Percentiles rank a stretch among this genome's conserved stretches.
phyloP scores from a whole-genome alignment of 169 alveolate species.

The Perkinsus marinus region DNA sequence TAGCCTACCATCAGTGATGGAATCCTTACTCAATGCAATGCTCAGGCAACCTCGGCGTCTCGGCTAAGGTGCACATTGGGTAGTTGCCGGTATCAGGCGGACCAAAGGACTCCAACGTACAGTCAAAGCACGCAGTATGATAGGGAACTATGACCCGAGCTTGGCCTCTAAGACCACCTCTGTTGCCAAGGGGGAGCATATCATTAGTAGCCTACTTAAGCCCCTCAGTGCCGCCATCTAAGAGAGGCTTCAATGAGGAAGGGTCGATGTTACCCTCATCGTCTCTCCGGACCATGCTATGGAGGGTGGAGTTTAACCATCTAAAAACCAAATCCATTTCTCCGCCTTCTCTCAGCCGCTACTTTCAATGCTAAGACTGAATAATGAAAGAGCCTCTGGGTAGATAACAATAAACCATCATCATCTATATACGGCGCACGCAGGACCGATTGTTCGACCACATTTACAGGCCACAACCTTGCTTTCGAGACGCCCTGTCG shows the following conservation, averaged over 20 bases:
- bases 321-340: background rate
- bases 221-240: slow-evolving; percentile 81
- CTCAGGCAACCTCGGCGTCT: slow-evolving; percentile 92
- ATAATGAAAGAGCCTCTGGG: no score
- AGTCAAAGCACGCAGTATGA: slow-evolving; percentile 74
- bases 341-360: no score
- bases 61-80: slow-evolving; percentile 96
- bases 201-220: slow-evolving; percentile 32
- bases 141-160: slow-evolving; percentile 59
- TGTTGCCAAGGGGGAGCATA: background rate
- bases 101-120: slow-evolving; percentile 62
- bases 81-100: slow-evolving; percentile 45
- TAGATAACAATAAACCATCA: no score
- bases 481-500: no score
- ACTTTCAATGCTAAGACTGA: no score
- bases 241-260: slow-evolving; percentile 44
- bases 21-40: slow-evolving; percentile 93
- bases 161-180: background rate
- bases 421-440: no score
- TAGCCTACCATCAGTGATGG: background rate
- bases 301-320: slow-evolving; percentile 63
- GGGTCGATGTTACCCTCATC: background rate
- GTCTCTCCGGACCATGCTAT: slow-evolving; percentile 47
- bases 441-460: no score
- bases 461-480: no score